Evolutionary conservation across 1,139 yeast genomes (phyloP).

Genomic region (Lodderomyces jiufengensis): DNA sequence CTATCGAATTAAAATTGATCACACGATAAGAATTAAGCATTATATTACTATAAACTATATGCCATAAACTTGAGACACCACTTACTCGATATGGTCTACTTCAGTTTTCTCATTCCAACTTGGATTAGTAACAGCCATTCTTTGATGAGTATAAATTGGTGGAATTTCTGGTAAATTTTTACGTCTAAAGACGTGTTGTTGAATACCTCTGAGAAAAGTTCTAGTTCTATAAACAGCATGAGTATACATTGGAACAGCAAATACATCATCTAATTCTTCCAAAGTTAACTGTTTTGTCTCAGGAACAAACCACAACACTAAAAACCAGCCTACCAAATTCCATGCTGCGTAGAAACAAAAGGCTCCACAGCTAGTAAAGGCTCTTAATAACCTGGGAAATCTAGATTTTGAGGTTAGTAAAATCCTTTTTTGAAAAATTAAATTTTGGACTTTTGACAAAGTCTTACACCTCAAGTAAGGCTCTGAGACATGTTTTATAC

Average conservation of each 20-base stretch:
- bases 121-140: constrained; percentile 56
- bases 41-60: no score
- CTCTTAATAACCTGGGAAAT: constrained; percentile 55
- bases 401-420: neutral
- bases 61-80: no score
- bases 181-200: constrained; percentile 40
- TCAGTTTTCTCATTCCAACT: constrained; percentile 62
- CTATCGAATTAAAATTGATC: no score
- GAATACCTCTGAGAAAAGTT: constrained; percentile 41
- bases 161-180: constrained; percentile 50
- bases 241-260: constrained; percentile 49
- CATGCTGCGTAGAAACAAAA: constrained; percentile 89
- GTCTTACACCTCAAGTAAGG: no score
- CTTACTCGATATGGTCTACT: constrained; percentile 41
- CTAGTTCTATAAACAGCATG: constrained; percentile 57
- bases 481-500: constrained; percentile 19
- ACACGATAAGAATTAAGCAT: no score
- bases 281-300: constrained; percentile 68
- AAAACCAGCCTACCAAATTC: constrained; percentile 71
- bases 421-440: neutral
- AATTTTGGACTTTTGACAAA: constrained; percentile 1
- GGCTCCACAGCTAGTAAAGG: constrained; percentile 77
- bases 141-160: constrained; percentile 46
- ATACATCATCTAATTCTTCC: constrained; percentile 71
- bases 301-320: constrained; percentile 64